phyloP scores from a whole-genome alignment of 1,139 yeast species.

The Debaryomyces subglobosus region DNA sequence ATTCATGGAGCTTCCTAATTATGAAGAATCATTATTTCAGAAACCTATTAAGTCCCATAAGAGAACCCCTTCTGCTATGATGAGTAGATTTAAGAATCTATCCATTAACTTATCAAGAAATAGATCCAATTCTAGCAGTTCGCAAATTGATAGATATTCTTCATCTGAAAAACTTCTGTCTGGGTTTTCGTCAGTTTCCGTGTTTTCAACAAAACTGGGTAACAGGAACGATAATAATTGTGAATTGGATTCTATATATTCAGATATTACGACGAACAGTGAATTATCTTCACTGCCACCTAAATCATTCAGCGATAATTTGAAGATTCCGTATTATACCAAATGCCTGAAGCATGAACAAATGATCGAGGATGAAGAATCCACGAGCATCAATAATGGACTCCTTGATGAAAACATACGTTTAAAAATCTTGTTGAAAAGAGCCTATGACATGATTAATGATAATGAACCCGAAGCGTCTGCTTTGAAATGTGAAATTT shows the following conservation, averaged over 20 bases:
- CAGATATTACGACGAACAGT: conserved; percentile 27
- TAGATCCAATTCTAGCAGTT: conserved; percentile 11
- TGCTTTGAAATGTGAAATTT: conserved; percentile 17
- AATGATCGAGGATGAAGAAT: conserved; percentile 2
- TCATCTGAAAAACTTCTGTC: conserved; percentile 6
- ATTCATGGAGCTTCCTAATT: conserved; percentile 18
- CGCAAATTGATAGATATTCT: conserved; percentile 8
- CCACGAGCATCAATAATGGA: conserved; percentile 12
- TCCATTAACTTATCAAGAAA: conserved; percentile 11
- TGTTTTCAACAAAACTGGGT: conserved; percentile 25
- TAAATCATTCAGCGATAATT: conserved; percentile 28
- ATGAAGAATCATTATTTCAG: not conserved
- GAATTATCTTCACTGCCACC: conserved; percentile 11
- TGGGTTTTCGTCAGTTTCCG: conserved; percentile 14
- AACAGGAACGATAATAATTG: conserved; percentile 12
- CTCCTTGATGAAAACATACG: conserved; percentile 26
- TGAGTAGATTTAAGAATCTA: conserved; percentile 6
- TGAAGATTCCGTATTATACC: conserved; percentile 26
- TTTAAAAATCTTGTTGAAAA: conserved; percentile 27
- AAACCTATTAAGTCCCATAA: conserved; percentile 1
- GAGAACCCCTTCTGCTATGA: conserved; percentile 6
- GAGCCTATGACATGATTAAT: conserved; percentile 27
- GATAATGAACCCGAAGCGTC: conserved; percentile 16
- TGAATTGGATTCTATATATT: conserved; percentile 37
- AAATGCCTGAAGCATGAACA: conserved; percentile 2